Evolutionary conservation across 345 rosid species (phyloP).

Genomic region (Populus deltoides): DNA sequence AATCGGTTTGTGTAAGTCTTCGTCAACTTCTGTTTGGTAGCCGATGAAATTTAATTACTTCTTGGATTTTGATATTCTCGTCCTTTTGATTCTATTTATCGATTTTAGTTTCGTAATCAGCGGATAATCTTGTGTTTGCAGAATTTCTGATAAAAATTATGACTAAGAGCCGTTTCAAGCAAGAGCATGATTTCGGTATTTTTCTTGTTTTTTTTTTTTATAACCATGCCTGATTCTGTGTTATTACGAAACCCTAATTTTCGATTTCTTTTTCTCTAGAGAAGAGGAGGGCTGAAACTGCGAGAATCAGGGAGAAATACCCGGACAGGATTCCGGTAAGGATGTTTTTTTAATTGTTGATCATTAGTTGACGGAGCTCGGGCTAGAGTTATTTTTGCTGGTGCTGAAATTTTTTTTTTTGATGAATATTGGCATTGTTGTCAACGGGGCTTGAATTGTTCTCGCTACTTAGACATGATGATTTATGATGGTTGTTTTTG

Average conservation of each 20-base stretch:
- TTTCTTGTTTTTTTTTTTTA: neutral
- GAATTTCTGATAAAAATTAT: slow-evolving; percentile 20
- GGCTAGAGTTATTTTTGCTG: too few species aligned
- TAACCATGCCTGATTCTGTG: neutral
- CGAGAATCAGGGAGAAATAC: slow-evolving; percentile 65
- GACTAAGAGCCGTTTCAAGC: slow-evolving; percentile 61
- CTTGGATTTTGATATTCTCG: neutral
- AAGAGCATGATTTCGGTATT: slow-evolving; percentile 61
- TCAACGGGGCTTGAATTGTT: neutral
- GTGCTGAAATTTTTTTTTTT: too few species aligned
- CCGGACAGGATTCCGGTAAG: slow-evolving; percentile 75
- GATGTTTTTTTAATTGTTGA: neutral
- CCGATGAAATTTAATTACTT: neutral
- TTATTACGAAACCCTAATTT: neutral
- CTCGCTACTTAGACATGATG: neutral
- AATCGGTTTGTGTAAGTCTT: neutral
- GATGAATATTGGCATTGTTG: too few species aligned
- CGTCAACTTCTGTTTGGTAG: neutral
- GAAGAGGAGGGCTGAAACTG: slow-evolving; percentile 69
- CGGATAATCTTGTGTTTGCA: neutral
- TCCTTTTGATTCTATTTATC: neutral
- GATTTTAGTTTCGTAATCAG: neutral
- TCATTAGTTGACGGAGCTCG: neutral
- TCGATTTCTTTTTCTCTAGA: slow-evolving; percentile 32
- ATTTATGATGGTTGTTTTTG: neutral